These are phyloP conservation scores for Daucus carota DNA, from an alignment of 129 eudicot genomes.

Conservation along the genomic window DH1_v3.0 NC_030384.2:34556501-34557000, in stretches of 20 bases:
- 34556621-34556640: not conserved
- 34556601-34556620: constrained; percentile 1
- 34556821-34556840: not conserved
- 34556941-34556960: no score
- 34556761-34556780: no score
- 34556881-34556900: no score
- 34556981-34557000: no score
- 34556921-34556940: no score
- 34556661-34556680: not conserved
- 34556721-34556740: not conserved
- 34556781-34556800: not conserved
- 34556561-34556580: not conserved
- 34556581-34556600: not conserved
- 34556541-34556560: not conserved
- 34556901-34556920: no score
- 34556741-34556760: no score
- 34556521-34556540: not conserved
- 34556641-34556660: not conserved
- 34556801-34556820: not conserved
- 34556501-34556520: not conserved
- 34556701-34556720: not conserved
- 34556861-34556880: not conserved
- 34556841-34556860: not conserved
- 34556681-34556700: not conserved
- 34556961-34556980: no score